Conservation (phyloP, 192 early-diverging fungal species). For the Coemansia pectinata region DNA sequence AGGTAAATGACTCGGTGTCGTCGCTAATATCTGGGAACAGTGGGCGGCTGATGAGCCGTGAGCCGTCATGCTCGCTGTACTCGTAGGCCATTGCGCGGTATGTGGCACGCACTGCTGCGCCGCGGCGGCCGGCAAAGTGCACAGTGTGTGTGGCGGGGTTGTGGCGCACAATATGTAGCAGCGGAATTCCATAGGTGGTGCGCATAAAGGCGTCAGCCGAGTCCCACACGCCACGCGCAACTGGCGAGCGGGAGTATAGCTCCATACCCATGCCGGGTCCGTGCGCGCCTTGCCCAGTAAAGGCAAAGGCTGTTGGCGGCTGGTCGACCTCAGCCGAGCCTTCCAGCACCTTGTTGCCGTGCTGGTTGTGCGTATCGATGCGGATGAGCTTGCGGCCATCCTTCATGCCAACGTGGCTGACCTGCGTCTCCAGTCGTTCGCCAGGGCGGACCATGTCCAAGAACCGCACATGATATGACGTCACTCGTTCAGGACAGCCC, state of each 20-base stretch:
- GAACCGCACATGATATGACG: conserved; percentile 83
- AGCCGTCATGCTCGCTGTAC: conserved; percentile 70
- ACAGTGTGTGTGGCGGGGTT: conserved; percentile 56
- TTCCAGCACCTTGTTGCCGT: conserved; percentile 72
- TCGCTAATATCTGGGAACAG: conserved; percentile 90
- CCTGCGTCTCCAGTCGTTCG: conserved; percentile 86
- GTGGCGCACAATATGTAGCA: conserved; percentile 56
- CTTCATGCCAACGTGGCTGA: conserved; percentile 92
- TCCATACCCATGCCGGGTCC: conserved; percentile 96
- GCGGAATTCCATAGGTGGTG: conserved; percentile 69
- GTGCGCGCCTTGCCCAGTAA: conserved; percentile 97
- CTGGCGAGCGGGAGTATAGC: conserved; percentile 76
- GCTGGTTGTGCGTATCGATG: conserved; percentile 84
- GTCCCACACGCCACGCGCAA: conserved; percentile 90
- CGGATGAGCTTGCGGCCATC: conserved; percentile 95
- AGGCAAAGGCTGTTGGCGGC: conserved; percentile 86
- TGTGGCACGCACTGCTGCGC: conserved; percentile 37
- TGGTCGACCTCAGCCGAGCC: conserved; percentile 95
- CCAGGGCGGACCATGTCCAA: conserved; percentile 92
- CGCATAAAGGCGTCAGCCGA: conserved; percentile 86
- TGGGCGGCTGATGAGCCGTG: conserved; percentile 69
- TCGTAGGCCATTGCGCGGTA: conserved; percentile 95
- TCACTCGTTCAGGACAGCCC: conserved; percentile 87
- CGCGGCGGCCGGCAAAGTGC: conserved; percentile 57
- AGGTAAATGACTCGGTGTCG: conserved; percentile 79